Conservation (phyloP, 495 filamentous ascomycete species). For the Clohesyomyces aquaticus region DNA sequence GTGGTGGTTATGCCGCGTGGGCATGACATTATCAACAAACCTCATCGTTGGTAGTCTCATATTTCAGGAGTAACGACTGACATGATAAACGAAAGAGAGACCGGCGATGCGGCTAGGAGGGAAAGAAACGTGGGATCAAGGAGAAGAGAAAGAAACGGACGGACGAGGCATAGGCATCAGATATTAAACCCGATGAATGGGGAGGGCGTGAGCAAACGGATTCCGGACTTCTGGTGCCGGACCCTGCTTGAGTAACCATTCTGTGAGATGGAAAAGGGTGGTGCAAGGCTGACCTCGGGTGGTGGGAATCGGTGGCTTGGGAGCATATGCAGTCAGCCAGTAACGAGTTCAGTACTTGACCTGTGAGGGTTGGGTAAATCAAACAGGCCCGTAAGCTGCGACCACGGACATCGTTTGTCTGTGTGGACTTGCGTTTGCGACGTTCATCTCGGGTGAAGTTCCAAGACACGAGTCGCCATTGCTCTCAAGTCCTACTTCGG, state of each 20-base stretch:
- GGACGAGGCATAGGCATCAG: background rate
- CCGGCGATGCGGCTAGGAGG: background rate
- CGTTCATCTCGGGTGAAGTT: too few species aligned
- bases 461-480: background rate
- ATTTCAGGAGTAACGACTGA: background rate
- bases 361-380: background rate
- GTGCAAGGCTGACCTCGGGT: too few species aligned
- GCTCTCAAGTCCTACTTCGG: background rate
- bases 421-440: background rate
- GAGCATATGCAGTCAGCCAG: too few species aligned
- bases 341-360: too few species aligned
- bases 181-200: background rate
- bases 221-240: background rate
- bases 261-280: too few species aligned
- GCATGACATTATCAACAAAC: background rate
- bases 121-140: background rate
- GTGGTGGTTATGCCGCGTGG: background rate
- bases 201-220: background rate
- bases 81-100: background rate
- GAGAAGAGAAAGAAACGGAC: background rate
- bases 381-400: background rate
- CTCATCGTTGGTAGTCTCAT: background rate
- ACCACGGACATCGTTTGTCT: background rate
- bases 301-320: too few species aligned
- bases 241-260: constrained; percentile 1